These are phyloP conservation scores for Vickermania spadyakhi DNA, from an alignment of 208 protist genomes.

Conservation along the genomic window DNA sequence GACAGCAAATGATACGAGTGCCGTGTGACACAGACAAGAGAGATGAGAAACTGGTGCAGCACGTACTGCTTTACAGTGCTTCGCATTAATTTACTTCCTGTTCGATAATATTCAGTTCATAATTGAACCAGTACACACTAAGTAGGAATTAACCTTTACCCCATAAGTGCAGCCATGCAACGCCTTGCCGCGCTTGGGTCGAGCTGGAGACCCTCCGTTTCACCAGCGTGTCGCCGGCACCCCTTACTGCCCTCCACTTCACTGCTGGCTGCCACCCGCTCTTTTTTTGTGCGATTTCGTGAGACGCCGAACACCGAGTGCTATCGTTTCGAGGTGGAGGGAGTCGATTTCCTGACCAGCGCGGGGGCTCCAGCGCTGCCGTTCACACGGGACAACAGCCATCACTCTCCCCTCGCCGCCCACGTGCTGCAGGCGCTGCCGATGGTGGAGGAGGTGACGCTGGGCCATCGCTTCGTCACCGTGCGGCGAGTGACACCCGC, in stretches of 20 bases:
- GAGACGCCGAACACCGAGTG: conserved; percentile 75
- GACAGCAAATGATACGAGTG: too few relatives aligned
- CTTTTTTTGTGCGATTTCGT: conserved; percentile 72
- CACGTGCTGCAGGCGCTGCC: conserved; percentile 53
- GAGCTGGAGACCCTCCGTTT: too few relatives aligned
- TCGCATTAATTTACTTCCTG: not conserved
- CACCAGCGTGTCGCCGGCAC: too few relatives aligned
- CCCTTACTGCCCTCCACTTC: not conserved
- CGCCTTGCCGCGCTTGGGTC: too few relatives aligned
- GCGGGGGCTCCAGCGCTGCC: conserved; percentile 10
- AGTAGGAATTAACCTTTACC: not conserved
- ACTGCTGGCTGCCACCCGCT: too few relatives aligned
- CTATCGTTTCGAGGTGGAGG: conserved; percentile 80
- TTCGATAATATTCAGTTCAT: not conserved
- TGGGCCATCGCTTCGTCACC: conserved; percentile 68
- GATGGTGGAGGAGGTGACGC: conserved; percentile 86
- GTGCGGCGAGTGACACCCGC: conserved; percentile 58
- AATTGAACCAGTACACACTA: not conserved
- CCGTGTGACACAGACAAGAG: too few relatives aligned
- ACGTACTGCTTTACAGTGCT: too few relatives aligned
- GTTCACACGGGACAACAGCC: conserved; percentile 53
- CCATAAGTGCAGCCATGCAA: not conserved
- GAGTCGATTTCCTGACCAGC: conserved; percentile 29
- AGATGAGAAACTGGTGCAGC: too few relatives aligned
- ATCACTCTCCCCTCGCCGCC: conserved; percentile 72